Base-by-base conservation (phyloP, 805 yeast species). In the Zygoascus bituminiphila region DNA sequence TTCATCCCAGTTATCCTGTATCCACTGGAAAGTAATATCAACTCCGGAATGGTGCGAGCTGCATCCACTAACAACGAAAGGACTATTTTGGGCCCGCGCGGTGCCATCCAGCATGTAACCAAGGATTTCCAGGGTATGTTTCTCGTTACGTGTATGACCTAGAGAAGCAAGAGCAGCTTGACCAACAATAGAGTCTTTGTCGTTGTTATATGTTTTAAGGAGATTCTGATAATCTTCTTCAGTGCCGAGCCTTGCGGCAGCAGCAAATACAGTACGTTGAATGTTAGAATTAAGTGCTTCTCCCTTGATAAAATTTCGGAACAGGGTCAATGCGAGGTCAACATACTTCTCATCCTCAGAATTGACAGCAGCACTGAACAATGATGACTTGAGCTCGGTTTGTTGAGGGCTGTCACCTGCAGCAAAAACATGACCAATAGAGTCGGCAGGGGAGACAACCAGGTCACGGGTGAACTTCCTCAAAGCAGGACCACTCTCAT, bases 1-100 rank as follows among this genome's bases (percentile, higher is more conserved):
- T 41, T 70, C 75, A 49, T 79, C 88, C 91, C 94, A 91, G 66
- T 89, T 82, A 10, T 51, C 59, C 57, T 75, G 73, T n/a, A 65
- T 59, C 96, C 96, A 93, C 15, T 60, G 48, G 86, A 89, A 89
- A 56, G 82, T 67, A 21, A 25, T 31, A 55, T 78, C 77, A 50
- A 83, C 71, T 84, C 49, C 80, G 69, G 96, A 95, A 46, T 68
- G 73, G 58, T 79, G 80, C 14, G 76, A 60, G 58, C 83, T 72
- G 70, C 87, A 69, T 39, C 93, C 89, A 52, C 70, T 77, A 78
- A 91, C 73, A 54, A 95, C 94, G 55, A 79, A 74, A 67, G 79
- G 79, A 47, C 83, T 75, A 63, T 86, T 95, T 70, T 86, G 94
- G 9, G 64, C 49, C 56, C 79, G 77, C 51, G 84, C 71, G 38